A percentile compares a stretch with the other conserved stretches of the same genome.
These are phyloP conservation scores for Penicillium lividum DNA, from an alignment of 495 filamentous ascomycete genomes.

Conservation along the genomic window DNA sequence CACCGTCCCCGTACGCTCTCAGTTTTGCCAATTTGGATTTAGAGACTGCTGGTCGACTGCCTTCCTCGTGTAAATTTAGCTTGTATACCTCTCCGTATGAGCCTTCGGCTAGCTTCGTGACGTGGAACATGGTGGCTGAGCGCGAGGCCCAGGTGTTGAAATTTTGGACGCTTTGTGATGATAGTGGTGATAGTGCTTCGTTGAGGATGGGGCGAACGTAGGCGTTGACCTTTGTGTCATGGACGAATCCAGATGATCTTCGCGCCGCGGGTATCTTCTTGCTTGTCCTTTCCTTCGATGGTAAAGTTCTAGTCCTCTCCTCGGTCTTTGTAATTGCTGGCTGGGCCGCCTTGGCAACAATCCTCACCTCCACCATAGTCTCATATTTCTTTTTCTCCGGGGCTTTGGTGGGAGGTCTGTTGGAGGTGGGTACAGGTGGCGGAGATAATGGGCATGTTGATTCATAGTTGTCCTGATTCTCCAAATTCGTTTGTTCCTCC, in stretches of 20 bases:
- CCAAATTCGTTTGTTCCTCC: not conserved
- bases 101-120: conserved; percentile 53
- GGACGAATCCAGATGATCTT: conserved; percentile 39
- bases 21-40: conserved; percentile 44
- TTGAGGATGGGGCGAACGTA: conserved; percentile 44
- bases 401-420: conserved; percentile 6
- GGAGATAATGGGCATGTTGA: not conserved
- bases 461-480: not conserved
- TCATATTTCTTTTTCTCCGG: conserved; percentile 19
- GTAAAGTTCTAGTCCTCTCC: not conserved
- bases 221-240: conserved; percentile 36
- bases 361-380: conserved; percentile 38
- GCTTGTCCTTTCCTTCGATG: not conserved
- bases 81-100: conserved; percentile 56
- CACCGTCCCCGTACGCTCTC: conserved; percentile 42
- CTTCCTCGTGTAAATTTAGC: conserved; percentile 41
- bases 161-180: conserved; percentile 42
- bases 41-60: conserved; percentile 39
- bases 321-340: not conserved
- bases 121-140: conserved; percentile 41
- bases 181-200: conserved; percentile 39
- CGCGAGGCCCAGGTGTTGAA: conserved; percentile 46
- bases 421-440: not conserved
- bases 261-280: conserved; percentile 23
- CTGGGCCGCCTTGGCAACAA: conserved; percentile 10